Evolutionary conservation across 495 filamentous ascomycete genomes (phyloP).

Genomic region (Peziza echinospora): DNA sequence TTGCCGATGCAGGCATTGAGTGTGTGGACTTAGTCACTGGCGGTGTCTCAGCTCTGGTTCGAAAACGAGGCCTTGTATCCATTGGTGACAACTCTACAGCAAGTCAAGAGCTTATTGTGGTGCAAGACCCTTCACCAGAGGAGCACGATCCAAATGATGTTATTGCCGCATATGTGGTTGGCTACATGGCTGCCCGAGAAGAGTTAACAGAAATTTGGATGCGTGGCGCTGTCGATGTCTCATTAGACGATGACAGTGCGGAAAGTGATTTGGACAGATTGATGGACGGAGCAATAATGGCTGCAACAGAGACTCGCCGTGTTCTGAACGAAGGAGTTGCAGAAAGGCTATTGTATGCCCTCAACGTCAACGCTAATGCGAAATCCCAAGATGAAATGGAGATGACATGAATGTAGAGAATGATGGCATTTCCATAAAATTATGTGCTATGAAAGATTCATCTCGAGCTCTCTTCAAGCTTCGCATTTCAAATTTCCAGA

Average conservation of each 20-base stretch:
- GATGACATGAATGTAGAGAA: neutral
- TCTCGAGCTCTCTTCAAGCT: too few relatives aligned
- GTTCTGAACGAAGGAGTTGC: constrained; percentile 18
- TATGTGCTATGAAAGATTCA: too few relatives aligned
- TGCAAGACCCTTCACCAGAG: constrained; percentile 65
- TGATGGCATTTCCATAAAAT: too few relatives aligned
- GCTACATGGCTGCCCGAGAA: constrained; percentile 66
- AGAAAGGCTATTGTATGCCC: constrained; percentile 9
- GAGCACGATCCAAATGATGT: constrained; percentile 47
- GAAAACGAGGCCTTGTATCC: constrained; percentile 17
- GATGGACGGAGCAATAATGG: constrained; percentile 23
- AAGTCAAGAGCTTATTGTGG: constrained; percentile 27
- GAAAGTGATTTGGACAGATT: constrained; percentile 29
- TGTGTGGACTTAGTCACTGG: constrained; percentile 80
- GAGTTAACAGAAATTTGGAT: constrained; percentile 90
- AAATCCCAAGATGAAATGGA: neutral
- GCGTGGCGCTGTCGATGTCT: constrained; percentile 42
- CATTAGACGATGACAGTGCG: constrained; percentile 25
- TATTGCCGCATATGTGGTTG: constrained; percentile 66
- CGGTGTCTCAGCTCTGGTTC: constrained; percentile 65
- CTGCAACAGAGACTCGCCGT: constrained; percentile 9
- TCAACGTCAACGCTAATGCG: constrained; percentile 4
- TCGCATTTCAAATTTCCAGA: too few relatives aligned
- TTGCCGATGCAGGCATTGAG: constrained; percentile 88
- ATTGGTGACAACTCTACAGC: too few relatives aligned